A percentile compares a stretch with the other conserved stretches of the same genome.
These are phyloP conservation scores for Chenopodium formosanum DNA, from an alignment of 148 eudicot genomes.

Conservation along the genomic window DNA sequence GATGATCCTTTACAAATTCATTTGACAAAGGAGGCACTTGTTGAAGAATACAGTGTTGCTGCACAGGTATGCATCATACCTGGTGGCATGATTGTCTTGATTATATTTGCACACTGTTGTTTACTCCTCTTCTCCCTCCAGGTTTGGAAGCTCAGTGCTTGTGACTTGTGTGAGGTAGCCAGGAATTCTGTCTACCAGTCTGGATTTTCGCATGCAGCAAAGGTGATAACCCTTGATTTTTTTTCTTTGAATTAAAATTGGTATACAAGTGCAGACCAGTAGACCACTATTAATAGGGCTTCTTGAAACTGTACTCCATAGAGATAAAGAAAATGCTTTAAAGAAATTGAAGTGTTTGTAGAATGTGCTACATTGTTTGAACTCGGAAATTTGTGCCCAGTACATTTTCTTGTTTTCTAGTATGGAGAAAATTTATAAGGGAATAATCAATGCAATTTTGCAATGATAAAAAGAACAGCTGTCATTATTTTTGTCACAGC, in stretches of 20 bases:
- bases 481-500: background rate
- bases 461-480: background rate
- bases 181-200: constrained; percentile 84
- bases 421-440: background rate
- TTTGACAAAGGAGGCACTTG: constrained; percentile 77
- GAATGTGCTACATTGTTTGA: no score
- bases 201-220: constrained; percentile 75
- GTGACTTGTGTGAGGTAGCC: constrained; percentile 81
- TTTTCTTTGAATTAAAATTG: background rate
- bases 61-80: constrained; percentile 46
- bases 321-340: background rate
- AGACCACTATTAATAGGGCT: background rate
- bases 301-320: background rate
- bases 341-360: background rate
- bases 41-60: constrained; percentile 82
- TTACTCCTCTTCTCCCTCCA: constrained; percentile 29
- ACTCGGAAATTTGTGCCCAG: no score
- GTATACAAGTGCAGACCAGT: background rate
- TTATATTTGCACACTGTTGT: background rate
- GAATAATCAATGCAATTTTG: background rate
- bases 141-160: constrained; percentile 88
- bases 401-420: background rate
- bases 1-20: constrained; percentile 87
- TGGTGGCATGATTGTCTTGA: background rate
- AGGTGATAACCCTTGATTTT: constrained; percentile 38